These are phyloP conservation scores for Zopfochytrium polystomum DNA, from an alignment of 371 early-diverging fungal species.

Conservation along the genomic window DNA sequence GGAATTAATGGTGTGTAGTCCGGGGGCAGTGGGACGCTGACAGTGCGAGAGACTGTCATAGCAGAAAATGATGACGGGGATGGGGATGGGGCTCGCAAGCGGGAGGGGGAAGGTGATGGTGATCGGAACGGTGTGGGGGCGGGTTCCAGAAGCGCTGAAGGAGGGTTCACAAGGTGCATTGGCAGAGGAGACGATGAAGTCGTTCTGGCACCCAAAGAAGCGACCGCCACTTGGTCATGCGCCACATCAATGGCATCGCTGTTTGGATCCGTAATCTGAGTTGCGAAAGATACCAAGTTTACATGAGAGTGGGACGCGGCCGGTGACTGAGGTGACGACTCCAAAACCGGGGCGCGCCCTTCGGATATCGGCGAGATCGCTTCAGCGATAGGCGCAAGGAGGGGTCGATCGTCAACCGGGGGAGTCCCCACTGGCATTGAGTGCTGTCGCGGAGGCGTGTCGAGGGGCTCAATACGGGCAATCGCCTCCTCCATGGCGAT, in stretches of 20 bases:
- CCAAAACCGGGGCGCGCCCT: too few relatives aligned
- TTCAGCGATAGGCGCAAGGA: too few relatives aligned
- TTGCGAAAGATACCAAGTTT: too few relatives aligned
- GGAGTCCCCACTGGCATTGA: neutral
- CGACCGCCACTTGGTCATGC: too few relatives aligned
- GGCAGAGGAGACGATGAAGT: neutral
- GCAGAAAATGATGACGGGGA: neutral
- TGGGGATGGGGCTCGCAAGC: neutral
- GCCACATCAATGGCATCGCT: too few relatives aligned
- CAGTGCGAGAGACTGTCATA: neutral
- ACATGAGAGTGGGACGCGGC: too few relatives aligned
- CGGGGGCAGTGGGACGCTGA: neutral
- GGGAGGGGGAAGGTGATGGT: neutral
- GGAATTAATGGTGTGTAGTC: conserved; percentile 20
- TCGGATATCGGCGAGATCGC: too few relatives aligned
- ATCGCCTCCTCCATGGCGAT: neutral
- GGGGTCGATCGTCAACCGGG: too few relatives aligned
- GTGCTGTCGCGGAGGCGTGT: neutral
- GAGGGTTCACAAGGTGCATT: neutral
- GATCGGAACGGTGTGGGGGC: neutral
- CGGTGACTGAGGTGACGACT: too few relatives aligned
- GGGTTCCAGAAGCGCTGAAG: neutral
- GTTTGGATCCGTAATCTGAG: too few relatives aligned
- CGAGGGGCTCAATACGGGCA: neutral
- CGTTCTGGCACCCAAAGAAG: too few relatives aligned